phyloP scores from a whole-genome alignment of 2,329 filamentous ascomycete genomes.

The Apiospora saccharicola region DNA sequence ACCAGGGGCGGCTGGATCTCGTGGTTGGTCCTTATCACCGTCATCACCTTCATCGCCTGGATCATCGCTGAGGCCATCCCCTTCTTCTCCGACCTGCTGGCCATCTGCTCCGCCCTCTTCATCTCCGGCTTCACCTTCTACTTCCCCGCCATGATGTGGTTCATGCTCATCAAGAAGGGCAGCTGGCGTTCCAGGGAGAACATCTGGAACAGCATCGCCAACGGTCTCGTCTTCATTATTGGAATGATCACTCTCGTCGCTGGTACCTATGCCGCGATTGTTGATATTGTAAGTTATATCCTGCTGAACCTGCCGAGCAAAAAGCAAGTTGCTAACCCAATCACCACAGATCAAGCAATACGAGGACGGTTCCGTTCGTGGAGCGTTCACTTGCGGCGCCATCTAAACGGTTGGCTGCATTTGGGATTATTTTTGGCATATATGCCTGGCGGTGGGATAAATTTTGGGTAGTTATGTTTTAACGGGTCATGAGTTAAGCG shows the following conservation, averaged over 20 bases:
- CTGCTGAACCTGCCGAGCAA: background rate
- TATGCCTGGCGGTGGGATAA: background rate
- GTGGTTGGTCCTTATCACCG: conserved; percentile 66
- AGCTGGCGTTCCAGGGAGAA: conserved; percentile 40
- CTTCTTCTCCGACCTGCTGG: conserved; percentile 74
- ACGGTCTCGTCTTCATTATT: conserved; percentile 39
- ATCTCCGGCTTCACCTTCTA: conserved; percentile 55
- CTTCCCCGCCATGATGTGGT: conserved; percentile 46
- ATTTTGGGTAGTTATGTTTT: background rate
- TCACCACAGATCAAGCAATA: conserved; percentile 24
- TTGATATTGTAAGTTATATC: conserved; percentile 42
- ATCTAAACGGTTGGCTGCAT: background rate
- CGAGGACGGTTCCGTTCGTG: conserved; percentile 1
- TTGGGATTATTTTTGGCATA: background rate
- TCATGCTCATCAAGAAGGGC: conserved; percentile 42
- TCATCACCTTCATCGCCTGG: conserved; percentile 70
- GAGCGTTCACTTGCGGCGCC: conserved; percentile 18
- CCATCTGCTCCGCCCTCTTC: conserved; percentile 58
- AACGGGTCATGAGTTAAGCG: conserved; percentile 13
- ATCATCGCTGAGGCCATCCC: conserved; percentile 77
- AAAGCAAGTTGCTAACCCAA: conserved; percentile 2
- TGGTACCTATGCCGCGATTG: conserved; percentile 43
- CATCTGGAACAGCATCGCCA: conserved; percentile 34
- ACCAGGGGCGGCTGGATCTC: conserved; percentile 43
- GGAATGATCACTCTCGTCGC: conserved; percentile 42